Conservation (phyloP, 345 rosid genomes). For the Dovyalis caffra region DNA sequence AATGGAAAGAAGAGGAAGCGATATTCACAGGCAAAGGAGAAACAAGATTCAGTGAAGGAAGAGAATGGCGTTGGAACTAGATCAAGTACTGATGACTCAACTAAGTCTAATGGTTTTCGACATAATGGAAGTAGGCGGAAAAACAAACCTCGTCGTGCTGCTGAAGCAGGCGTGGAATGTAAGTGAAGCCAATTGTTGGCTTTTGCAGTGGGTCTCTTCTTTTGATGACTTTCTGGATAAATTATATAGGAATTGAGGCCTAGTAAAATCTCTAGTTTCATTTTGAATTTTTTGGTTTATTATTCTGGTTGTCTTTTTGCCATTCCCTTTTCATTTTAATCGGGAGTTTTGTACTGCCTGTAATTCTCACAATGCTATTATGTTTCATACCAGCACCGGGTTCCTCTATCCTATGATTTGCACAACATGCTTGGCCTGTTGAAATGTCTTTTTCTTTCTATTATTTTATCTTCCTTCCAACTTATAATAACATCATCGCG, state of each 20-base stretch:
- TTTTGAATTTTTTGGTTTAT: conserved; percentile 21
- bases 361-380: conserved; percentile 40
- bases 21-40: conserved; percentile 44
- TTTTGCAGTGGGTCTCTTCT: conserved; percentile 19
- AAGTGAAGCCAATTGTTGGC: conserved; percentile 30
- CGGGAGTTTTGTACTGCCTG: conserved; percentile 39
- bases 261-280: conserved; percentile 22
- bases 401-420: conserved; percentile 18
- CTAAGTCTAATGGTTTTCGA: conserved; percentile 59
- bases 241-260: conserved; percentile 36
- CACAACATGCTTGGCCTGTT: conserved; percentile 9
- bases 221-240: conserved; percentile 22
- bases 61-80: conserved; percentile 48
- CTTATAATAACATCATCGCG: neutral
- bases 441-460: neutral
- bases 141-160: conserved; percentile 71
- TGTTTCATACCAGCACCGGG: conserved; percentile 19
- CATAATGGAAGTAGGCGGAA: conserved; percentile 69
- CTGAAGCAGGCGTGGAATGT: conserved; percentile 70
- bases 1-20: conserved; percentile 67
- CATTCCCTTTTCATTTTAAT: conserved; percentile 19
- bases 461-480: too few species aligned
- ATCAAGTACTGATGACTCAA: conserved; percentile 48
- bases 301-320: conserved; percentile 30
- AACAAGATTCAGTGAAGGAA: conserved; percentile 46